Evolutionary conservation across 2,329 filamentous ascomycete genomes (phyloP), one percentile per base, ranked within the genome.

Genomic region (Aspergillus novoparasiticus): DNA sequence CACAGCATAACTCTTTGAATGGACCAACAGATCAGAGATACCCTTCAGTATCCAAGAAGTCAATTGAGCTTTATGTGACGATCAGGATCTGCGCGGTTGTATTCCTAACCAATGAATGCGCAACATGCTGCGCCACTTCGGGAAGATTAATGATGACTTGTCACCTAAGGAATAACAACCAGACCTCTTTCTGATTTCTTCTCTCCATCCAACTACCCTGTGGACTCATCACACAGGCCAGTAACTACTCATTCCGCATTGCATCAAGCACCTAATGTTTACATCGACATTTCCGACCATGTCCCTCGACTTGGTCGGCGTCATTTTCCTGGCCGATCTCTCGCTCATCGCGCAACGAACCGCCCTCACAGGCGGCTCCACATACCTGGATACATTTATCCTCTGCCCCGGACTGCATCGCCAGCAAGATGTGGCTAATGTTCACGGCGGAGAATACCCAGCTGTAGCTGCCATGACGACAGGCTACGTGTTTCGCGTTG

Each of bases 211-310:
- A 23, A 39, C 16, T 19, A 9, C 9, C 16, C 16, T 8, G 6
- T 8, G 1, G 8, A 39, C 6, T 36, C 16, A 16, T 16, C 8
- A n/a, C 9, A 2, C 9, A 4, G 0, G 4, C 8, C 3, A n/a
- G 16, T n/a, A 41, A 8, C 19, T 23, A 23, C 23, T 23, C 23
- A 23, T 23, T 23, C 23, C 23, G 23, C 23, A 23, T 23, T 23
- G 23, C 23, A 23, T 23, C 23, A 23, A 23, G 23, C 23, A 23
- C 23, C 23, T 9, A 9, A 41, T 41, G 39, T 19, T n/a, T 41
- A n/a, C 39, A 3, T 19, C 6, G 0, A 14, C 16, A 9, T 41
- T 41, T n/a, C 16, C 39, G 2, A n/a, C 19, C 16, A 41, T 41
- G 39, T 41, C 39, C 16, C 43, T 46, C 2, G n/a, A 46, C 21